phyloP scores from a whole-genome alignment of 306 rosid genomes.

The Citrullus amarus region DNA sequence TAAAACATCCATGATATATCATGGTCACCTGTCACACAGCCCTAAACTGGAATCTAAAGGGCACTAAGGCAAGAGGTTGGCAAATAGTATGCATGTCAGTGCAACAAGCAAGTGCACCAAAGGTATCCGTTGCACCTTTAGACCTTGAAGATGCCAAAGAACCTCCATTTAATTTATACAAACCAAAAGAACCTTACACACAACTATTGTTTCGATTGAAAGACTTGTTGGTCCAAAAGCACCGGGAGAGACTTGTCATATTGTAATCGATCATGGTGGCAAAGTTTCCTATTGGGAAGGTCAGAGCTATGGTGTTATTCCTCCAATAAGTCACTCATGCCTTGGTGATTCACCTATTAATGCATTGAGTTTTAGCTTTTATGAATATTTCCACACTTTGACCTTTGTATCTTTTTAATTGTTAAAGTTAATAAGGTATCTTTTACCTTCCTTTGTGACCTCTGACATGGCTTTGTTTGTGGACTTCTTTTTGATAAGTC shows the following conservation, averaged over 20 bases:
- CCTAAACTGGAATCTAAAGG: too few relatives aligned
- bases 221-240: slow-evolving; percentile 86
- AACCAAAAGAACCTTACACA: slow-evolving; percentile 9
- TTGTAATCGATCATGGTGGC: too few relatives aligned
- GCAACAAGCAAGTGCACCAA: too few relatives aligned
- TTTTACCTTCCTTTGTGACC: background rate
- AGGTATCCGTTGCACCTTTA: too few relatives aligned
- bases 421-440: background rate
- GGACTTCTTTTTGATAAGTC: background rate
- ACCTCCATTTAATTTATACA: too few relatives aligned
- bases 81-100: too few relatives aligned
- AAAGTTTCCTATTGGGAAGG: too few relatives aligned
- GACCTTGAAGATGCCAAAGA: too few relatives aligned
- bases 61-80: slow-evolving; percentile 41
- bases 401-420: background rate
- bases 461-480: background rate
- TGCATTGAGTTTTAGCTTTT: background rate
- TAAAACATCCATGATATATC: slow-evolving; percentile 39
- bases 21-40: too few relatives aligned
- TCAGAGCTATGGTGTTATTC: slow-evolving; percentile 92
- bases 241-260: too few relatives aligned
- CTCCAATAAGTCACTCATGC: slow-evolving; percentile 53
- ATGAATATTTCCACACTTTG: background rate
- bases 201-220: slow-evolving; percentile 88
- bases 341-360: background rate